These are phyloP conservation scores for Debaryomyces singareniensis DNA, from an alignment of 1,139 yeast genomes.

Conservation along the genomic window DNA sequence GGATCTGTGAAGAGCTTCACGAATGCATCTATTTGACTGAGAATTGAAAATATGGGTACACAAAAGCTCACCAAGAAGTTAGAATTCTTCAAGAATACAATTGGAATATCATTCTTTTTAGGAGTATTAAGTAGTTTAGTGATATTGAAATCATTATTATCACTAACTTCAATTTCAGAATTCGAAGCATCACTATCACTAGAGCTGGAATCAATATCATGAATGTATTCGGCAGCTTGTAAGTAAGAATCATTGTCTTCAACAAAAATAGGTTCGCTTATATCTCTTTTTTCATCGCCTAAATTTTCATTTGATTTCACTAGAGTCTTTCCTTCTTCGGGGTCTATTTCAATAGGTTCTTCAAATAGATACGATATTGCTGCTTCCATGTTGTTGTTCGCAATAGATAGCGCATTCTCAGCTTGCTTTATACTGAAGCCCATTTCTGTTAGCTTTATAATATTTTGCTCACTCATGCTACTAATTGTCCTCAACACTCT, in stretches of 20 bases:
- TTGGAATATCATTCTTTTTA: conserved; percentile 7
- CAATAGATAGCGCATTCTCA: conserved; percentile 28
- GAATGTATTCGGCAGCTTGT: neutral
- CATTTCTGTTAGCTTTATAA: conserved; percentile 49
- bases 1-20: neutral
- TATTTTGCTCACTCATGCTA: conserved; percentile 11
- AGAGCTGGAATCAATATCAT: neutral
- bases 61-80: conserved; percentile 19
- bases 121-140: neutral
- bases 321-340: conserved; percentile 3
- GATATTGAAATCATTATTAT: neutral
- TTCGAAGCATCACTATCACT: neutral
- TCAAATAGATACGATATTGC: conserved; percentile 52
- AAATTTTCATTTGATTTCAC: conserved; percentile 1
- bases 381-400: conserved; percentile 43
- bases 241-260: neutral
- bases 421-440: conserved; percentile 50
- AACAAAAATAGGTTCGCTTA: neutral
- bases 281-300: neutral
- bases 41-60: conserved; percentile 18
- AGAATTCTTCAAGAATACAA: conserved; percentile 10
- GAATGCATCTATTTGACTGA: conserved; percentile 20
- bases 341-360: conserved; percentile 20
- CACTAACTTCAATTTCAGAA: neutral
- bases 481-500: too few species aligned